Evolutionary conservation across 306 rosid genomes (phyloP).

Genomic region (Oxytropis ochrocephala): DNA sequence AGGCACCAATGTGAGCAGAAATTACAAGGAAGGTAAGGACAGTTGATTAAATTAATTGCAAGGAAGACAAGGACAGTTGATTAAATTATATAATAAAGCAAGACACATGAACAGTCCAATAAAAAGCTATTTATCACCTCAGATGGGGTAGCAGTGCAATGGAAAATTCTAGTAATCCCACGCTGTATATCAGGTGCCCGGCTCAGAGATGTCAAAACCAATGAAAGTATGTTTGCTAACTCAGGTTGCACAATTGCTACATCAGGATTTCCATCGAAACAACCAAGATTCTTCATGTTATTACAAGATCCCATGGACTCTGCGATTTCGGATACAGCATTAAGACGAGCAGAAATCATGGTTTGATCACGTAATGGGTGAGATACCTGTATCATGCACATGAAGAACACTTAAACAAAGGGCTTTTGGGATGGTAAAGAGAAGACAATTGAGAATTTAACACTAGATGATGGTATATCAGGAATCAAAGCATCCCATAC

Average conservation of each 20-base stretch:
- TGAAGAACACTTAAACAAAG: slow-evolving; percentile 23
- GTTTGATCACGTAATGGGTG: slow-evolving; percentile 82
- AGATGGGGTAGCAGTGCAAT: slow-evolving; percentile 70
- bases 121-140: slow-evolving; percentile 55
- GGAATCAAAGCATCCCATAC: slow-evolving; percentile 32
- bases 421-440: neutral
- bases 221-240: slow-evolving; percentile 52
- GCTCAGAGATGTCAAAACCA: slow-evolving; percentile 63
- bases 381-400: slow-evolving; percentile 59
- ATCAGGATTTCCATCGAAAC: slow-evolving; percentile 34
- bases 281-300: slow-evolving; percentile 30
- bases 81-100: slow-evolving; percentile 5
- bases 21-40: neutral
- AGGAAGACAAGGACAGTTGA: slow-evolving; percentile 8
- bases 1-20: neutral
- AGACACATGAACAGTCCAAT: slow-evolving; percentile 3
- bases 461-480: neutral
- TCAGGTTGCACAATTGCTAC: slow-evolving; percentile 37
- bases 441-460: neutral
- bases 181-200: slow-evolving; percentile 84
- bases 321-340: slow-evolving; percentile 86
- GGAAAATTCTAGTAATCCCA: slow-evolving; percentile 87
- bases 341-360: slow-evolving; percentile 75
- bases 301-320: slow-evolving; percentile 74
- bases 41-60: neutral